These are phyloP conservation scores for Lomentospora prolificans DNA, from an alignment of 2,329 filamentous ascomycete genomes.

Conservation along the genomic window DNA sequence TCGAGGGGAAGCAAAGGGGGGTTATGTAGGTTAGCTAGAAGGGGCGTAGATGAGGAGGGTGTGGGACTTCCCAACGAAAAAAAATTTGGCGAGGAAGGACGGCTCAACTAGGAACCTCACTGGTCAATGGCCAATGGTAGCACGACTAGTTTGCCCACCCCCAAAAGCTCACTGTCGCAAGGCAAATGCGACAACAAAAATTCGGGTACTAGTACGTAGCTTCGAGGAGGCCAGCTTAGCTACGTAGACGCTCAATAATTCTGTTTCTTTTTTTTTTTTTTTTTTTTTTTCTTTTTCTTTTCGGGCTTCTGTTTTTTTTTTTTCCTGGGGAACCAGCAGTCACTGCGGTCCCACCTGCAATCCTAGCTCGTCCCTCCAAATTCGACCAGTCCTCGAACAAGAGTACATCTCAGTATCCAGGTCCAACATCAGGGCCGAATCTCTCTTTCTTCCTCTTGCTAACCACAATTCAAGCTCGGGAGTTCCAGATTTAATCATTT, in stretches of 20 bases:
- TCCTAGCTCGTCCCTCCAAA: neutral
- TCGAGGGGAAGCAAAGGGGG: neutral
- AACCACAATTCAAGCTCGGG: neutral
- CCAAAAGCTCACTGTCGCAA: neutral
- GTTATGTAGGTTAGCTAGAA: neutral
- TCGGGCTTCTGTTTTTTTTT: too few relatives aligned
- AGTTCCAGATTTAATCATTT: neutral
- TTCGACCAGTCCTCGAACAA: neutral
- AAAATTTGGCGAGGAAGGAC: slow-evolving; percentile 1
- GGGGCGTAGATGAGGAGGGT: neutral
- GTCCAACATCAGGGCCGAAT: neutral
- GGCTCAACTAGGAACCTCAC: neutral
- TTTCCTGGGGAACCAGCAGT: neutral
- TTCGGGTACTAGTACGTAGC: neutral
- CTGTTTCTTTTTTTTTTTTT: too few relatives aligned
- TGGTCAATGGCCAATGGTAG: neutral
- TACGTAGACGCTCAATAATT: neutral
- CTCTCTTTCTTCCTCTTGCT: neutral
- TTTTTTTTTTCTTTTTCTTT: too few relatives aligned
- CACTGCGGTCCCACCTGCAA: neutral
- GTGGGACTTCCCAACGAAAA: slow-evolving; percentile 4
- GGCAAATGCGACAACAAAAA: neutral
- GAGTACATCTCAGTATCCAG: neutral
- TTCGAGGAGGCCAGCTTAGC: neutral
- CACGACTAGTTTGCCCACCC: neutral